phyloP scores from a whole-genome alignment of 306 rosid genomes.

The Echinosophora koreensis region DNA sequence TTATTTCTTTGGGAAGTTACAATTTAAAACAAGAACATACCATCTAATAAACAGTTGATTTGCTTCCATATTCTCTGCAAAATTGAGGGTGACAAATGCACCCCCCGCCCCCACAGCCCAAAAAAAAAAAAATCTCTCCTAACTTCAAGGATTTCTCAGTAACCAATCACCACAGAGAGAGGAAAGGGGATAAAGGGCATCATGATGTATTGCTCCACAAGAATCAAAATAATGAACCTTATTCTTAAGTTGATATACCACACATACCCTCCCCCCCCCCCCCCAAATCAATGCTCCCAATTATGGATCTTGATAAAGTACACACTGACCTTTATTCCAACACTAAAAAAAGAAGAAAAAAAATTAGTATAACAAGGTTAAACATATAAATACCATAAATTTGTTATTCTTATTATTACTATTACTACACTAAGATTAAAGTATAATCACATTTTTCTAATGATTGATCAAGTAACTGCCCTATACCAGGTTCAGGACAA shows the following conservation, averaged over 20 bases:
- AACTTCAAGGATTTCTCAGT: background rate
- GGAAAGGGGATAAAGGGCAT: slow-evolving; percentile 18
- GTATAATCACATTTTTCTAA: too few species aligned
- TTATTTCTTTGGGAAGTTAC: slow-evolving; percentile 44
- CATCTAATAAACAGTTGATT: slow-evolving; percentile 15
- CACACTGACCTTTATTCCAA: slow-evolving; percentile 32
- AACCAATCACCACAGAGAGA: slow-evolving; percentile 5
- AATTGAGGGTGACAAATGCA: slow-evolving; percentile 9
- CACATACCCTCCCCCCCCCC: background rate
- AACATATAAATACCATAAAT: too few species aligned
- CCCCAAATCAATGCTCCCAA: slow-evolving; percentile 31
- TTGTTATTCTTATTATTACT: too few species aligned
- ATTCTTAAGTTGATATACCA: slow-evolving; percentile 28
- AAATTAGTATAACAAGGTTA: too few species aligned
- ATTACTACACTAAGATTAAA: too few species aligned
- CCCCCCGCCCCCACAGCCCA: too few species aligned
- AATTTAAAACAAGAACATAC: slow-evolving; percentile 29
- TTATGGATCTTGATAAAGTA: slow-evolving; percentile 40
- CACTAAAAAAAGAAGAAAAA: slow-evolving; percentile 22
- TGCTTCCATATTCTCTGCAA: slow-evolving; percentile 29
- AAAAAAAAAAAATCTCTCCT: background rate
- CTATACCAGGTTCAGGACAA: too few species aligned
- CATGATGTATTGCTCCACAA: slow-evolving; percentile 21
- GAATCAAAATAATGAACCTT: slow-evolving; percentile 36
- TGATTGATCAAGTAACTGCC: too few species aligned